Conservation (phyloP, 805 yeast genomes). For the Jamesozyma jinghongensis region DNA sequence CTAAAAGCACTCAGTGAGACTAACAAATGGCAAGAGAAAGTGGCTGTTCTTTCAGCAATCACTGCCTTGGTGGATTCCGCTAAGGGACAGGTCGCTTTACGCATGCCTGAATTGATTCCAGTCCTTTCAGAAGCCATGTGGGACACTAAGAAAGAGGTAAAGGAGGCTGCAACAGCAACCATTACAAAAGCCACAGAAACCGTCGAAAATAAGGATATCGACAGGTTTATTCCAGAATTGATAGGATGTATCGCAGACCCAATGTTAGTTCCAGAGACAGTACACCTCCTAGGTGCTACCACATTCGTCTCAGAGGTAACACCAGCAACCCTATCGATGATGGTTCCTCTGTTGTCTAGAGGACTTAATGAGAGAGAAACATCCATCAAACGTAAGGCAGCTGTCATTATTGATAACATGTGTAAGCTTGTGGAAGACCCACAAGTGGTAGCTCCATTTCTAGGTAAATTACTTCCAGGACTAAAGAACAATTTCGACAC, state of each 20-base stretch:
- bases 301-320: conserved; percentile 98
- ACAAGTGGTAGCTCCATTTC: conserved; percentile 98
- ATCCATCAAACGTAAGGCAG: conserved; percentile 97
- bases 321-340: conserved; percentile 95
- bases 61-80: conserved; percentile 84
- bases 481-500: conserved; percentile 82
- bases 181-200: conserved; percentile 93
- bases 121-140: conserved; percentile 97
- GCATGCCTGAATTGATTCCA: conserved; percentile 99
- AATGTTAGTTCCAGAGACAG: conserved; percentile 94
- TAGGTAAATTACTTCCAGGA: conserved; percentile 87
- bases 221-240: conserved; percentile 94
- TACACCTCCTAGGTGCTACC: conserved; percentile 96
- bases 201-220: conserved; percentile 97
- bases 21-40: conserved; percentile 96
- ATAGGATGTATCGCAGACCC: conserved; percentile 94
- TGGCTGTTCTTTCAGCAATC: conserved; percentile 73
- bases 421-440: conserved; percentile 99
- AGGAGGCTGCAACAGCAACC: conserved; percentile 88
- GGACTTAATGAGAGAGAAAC: conserved; percentile 99
- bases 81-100: conserved; percentile 86
- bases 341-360: conserved; percentile 96
- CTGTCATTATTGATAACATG: conserved; percentile 98
- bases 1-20: conserved; percentile 54
- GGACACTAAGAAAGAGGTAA: conserved; percentile 98